phyloP scores from a whole-genome alignment of 805 yeast species.

The Metschnikowia lochheadii region DNA sequence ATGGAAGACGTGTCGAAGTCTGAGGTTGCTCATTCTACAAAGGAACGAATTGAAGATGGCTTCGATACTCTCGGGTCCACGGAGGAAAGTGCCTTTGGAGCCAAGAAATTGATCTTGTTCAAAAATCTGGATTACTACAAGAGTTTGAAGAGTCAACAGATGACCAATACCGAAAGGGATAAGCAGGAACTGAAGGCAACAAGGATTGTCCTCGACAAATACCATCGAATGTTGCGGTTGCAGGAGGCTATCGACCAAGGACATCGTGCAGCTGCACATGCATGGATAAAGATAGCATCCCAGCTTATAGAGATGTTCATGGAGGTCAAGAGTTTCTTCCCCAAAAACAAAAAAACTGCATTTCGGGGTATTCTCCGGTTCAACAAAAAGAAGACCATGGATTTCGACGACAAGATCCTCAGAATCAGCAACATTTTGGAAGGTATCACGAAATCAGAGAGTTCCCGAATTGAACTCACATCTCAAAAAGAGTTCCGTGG shows the following conservation, averaged over 20 bases:
- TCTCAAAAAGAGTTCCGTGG: constrained; percentile 69
- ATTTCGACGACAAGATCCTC: constrained; percentile 68
- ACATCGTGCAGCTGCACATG: constrained; percentile 57
- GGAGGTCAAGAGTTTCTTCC: constrained; percentile 72
- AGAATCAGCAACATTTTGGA: constrained; percentile 64
- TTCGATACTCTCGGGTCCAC: not conserved
- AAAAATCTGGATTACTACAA: constrained; percentile 13
- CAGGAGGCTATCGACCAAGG: constrained; percentile 28
- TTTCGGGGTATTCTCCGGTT: constrained; percentile 66
- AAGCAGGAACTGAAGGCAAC: constrained; percentile 57
- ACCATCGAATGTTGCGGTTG: constrained; percentile 50
- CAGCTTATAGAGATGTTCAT: constrained; percentile 82
- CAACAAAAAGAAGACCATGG: constrained; percentile 56
- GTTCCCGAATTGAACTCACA: constrained; percentile 34
- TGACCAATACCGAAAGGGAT: constrained; percentile 42
- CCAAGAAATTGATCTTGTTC: constrained; percentile 14
- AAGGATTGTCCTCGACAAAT: constrained; percentile 53
- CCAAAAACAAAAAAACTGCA: constrained; percentile 64
- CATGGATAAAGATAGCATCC: constrained; percentile 82
- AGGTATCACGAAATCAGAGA: constrained; percentile 39
- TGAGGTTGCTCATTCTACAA: not conserved
- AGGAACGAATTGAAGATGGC: constrained; percentile 7
- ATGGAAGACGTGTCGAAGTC: constrained; percentile 49
- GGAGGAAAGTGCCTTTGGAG: not conserved
- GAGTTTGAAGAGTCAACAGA: constrained; percentile 15